These are phyloP conservation scores for Epichloe typhina DNA, from an alignment of 2,329 filamentous ascomycete genomes.

Conservation along the genomic window DNA sequence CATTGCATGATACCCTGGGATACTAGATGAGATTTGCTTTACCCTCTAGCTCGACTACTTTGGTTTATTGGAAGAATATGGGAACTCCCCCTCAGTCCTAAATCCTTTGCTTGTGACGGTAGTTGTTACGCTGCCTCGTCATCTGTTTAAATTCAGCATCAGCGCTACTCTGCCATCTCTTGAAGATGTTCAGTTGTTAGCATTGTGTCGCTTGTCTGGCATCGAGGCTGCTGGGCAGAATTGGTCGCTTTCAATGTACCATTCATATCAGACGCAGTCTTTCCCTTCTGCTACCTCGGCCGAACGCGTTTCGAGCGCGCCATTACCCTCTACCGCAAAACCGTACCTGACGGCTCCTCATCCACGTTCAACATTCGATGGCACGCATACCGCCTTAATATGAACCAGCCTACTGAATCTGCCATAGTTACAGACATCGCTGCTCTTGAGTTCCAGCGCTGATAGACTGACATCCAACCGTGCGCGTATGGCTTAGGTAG, in stretches of 20 bases:
- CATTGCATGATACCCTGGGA: constrained; percentile 1
- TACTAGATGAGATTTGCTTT: not conserved
- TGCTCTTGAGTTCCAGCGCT: constrained; percentile 49
- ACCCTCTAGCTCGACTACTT: not conserved
- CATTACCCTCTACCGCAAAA: constrained; percentile 51
- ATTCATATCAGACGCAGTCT: constrained; percentile 70
- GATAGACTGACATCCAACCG: constrained; percentile 45
- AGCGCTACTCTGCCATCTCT: no score
- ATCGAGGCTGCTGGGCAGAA: constrained; percentile 5
- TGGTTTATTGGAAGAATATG: no score
- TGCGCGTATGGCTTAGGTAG: constrained; percentile 42
- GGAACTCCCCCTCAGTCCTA: no score
- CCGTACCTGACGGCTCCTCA: constrained; percentile 40
- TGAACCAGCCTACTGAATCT: constrained; percentile 36
- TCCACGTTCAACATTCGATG: constrained; percentile 65
- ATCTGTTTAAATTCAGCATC: not conserved
- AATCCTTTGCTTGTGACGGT: not conserved
- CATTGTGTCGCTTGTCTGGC: no score
- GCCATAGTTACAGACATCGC: constrained; percentile 39
- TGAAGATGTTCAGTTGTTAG: no score
- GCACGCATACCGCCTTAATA: constrained; percentile 63
- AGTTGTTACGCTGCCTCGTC: not conserved
- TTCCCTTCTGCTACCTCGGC: constrained; percentile 70
- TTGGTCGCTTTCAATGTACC: constrained; percentile 70
- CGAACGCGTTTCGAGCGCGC: constrained; percentile 61